Evolutionary conservation across 1,284 basidiomycete genomes (phyloP), one percentile per base, ranked within the genome.

Genomic region (Naganishia sp.): DNA sequence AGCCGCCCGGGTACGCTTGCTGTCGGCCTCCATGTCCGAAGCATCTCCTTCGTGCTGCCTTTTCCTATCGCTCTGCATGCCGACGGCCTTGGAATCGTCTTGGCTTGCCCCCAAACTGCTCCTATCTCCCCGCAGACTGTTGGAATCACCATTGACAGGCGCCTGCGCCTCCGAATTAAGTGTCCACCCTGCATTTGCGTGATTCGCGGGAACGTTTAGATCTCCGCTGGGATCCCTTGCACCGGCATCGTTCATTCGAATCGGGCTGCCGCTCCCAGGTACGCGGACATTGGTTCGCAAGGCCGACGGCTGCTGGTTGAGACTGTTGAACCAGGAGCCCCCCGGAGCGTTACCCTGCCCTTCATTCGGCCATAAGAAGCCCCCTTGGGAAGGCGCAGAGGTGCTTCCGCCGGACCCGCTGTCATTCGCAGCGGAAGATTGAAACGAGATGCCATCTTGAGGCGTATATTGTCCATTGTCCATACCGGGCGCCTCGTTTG

Each of bases 311-410:
- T 55, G 53, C 10, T 55, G 53, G n/a, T 42, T 55, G 18, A 55
- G 53, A 36, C 21, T 55, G 33, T 55, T 55, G n/a, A 39, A 55
- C 53, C 53, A 55, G 18, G 53, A 55, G 33, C 53, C 53, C 33
- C 21, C 10, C 39, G 43, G 53, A 5, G 33, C 53, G 6, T 55
- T 42, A 7, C 33, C 36, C n/a, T 42, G 18, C 2, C 9, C 36
- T 39, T 39, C 36, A 13, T 9, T 39, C 6, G 53, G 53, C 53
- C 53, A 55, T 4, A 36, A 39, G 33, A 55, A 55, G 15, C 18
- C 53, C 10, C 53, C 53, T 21, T 33, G 36, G 13, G 31, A 15
- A 18, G 53, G 33, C 39, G 33, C 53, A 7, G 53, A 55, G 18
- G 33, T 55, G 21, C 53, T 55, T 21, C 50, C 50, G 2, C 31